phyloP scores from a whole-genome alignment of 306 rosid species.

The Begonia peltatifolia region DNA sequence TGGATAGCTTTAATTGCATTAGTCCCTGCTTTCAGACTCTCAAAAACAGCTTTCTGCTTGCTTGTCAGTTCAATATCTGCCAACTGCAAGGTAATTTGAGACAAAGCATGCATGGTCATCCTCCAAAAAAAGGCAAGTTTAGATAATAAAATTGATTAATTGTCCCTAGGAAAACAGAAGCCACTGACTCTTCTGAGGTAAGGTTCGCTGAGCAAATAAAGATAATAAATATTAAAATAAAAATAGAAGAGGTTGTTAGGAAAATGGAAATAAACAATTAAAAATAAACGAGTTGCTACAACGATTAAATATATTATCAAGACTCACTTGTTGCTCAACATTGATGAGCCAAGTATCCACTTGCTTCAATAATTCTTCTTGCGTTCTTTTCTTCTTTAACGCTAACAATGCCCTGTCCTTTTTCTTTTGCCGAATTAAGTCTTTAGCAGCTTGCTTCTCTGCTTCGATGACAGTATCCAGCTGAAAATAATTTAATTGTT shows the following conservation, averaged over 20 bases:
- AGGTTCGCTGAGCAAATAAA: too few species aligned
- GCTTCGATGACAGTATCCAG: constrained; percentile 95
- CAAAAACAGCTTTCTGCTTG: constrained; percentile 89
- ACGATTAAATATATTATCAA: constrained; percentile 2
- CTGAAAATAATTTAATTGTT: constrained; percentile 15
- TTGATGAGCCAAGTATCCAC: constrained; percentile 89
- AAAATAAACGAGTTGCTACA: background rate
- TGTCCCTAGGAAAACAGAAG: too few species aligned
- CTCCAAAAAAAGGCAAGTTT: background rate
- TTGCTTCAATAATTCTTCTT: constrained; percentile 91
- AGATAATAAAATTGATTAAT: too few species aligned
- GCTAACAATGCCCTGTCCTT: constrained; percentile 88
- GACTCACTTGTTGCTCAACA: constrained; percentile 86
- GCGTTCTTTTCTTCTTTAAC: constrained; percentile 74
- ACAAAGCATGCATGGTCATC: constrained; percentile 1
- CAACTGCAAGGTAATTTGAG: constrained; percentile 26
- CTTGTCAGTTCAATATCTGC: constrained; percentile 89
- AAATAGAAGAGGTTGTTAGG: background rate
- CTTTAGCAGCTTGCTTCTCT: constrained; percentile 86
- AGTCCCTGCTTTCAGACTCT: constrained; percentile 83
- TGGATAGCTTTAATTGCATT: constrained; percentile 83
- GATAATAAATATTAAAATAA: constrained; percentile 1
- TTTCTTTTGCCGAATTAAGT: constrained; percentile 78
- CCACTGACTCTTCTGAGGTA: too few species aligned
- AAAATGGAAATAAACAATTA: background rate